Percentiles rank a stretch among this genome's conserved stretches.
These are phyloP conservation scores for Apiotrichum brassicae DNA, from an alignment of 1,284 basidiomycete species.

Conservation along the genomic window DNA sequence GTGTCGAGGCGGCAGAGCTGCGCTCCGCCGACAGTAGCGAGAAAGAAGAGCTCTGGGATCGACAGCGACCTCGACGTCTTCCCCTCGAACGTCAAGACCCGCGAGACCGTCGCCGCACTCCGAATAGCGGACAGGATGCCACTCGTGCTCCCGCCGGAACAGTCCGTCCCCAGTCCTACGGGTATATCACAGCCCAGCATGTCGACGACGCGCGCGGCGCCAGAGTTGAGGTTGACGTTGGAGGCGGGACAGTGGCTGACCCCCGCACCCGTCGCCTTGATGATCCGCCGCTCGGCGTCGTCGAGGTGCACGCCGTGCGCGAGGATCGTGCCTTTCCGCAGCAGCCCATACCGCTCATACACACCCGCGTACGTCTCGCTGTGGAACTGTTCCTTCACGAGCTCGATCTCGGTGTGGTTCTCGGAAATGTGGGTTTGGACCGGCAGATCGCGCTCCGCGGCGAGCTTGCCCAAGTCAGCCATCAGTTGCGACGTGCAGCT, in stretches of 20 bases:
- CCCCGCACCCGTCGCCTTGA: constrained; percentile 63
- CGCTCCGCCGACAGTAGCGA: constrained; percentile 89
- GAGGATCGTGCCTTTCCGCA: constrained; percentile 74
- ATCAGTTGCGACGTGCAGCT: constrained; percentile 77
- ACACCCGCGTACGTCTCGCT: constrained; percentile 63
- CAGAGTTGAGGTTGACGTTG: constrained; percentile 84
- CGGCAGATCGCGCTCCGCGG: constrained; percentile 41
- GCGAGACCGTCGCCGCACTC: constrained; percentile 75
- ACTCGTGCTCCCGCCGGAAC: constrained; percentile 78
- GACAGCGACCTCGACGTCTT: constrained; percentile 48
- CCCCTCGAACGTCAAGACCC: constrained; percentile 54
- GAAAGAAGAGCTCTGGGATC: constrained; percentile 71
- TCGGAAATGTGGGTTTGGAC: constrained; percentile 94
- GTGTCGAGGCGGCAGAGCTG: constrained; percentile 67
- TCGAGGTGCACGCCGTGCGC: constrained; percentile 76
- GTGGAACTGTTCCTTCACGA: constrained; percentile 63
- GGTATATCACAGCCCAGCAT: constrained; percentile 33
- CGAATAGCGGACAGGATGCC: constrained; percentile 79
- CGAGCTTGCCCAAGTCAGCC: constrained; percentile 56
- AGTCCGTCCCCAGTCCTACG: constrained; percentile 86
- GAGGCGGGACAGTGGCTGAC: constrained; percentile 89
- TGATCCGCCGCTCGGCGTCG: constrained; percentile 62
- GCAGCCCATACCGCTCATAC: constrained; percentile 72
- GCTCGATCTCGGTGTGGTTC: constrained; percentile 67
- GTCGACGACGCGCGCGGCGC: constrained; percentile 68